Conservation (phyloP, 2,329 filamentous ascomycete genomes). For the Metarhizium humberi region DNA sequence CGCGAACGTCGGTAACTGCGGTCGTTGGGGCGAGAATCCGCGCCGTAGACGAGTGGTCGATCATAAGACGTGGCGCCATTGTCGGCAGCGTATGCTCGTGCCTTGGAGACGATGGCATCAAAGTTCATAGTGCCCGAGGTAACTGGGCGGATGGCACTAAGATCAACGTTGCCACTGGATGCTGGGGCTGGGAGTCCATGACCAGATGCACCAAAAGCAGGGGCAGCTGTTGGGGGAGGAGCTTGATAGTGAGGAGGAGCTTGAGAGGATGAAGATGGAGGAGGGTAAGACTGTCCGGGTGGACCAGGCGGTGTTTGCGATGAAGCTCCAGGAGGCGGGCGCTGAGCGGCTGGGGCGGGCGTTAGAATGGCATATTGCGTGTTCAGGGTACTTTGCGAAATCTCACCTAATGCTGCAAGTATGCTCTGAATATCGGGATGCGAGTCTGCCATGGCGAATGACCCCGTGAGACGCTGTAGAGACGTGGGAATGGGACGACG, state of each 20-base stretch:
- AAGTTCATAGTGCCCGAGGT: constrained; percentile 77
- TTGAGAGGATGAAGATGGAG: constrained; percentile 26
- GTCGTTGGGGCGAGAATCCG: constrained; percentile 24
- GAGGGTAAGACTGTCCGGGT: constrained; percentile 28
- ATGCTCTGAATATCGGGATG: constrained; percentile 36
- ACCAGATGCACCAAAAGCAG: constrained; percentile 26
- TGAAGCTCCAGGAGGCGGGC: constrained; percentile 31
- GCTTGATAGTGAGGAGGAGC: constrained; percentile 25
- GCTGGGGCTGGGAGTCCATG: constrained; percentile 58
- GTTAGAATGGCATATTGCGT: neutral
- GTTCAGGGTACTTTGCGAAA: neutral
- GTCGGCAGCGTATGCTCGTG: constrained; percentile 71
- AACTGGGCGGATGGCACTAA: constrained; percentile 70
- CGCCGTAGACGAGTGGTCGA: constrained; percentile 37
- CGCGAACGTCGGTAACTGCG: constrained; percentile 55
- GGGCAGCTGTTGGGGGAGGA: constrained; percentile 25
- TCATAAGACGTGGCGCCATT: constrained; percentile 62
- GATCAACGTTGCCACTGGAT: constrained; percentile 66
- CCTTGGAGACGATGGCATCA: constrained; percentile 75
- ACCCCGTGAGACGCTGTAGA: neutral
- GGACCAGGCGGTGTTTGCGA: constrained; percentile 31
- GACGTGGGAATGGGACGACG: neutral
- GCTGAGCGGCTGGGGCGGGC: constrained; percentile 30
- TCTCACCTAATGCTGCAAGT: constrained; percentile 38
- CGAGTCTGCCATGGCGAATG: constrained; percentile 25